Percentiles rank a stretch among this genome's conserved stretches.
phyloP scores from a whole-genome alignment of 2,329 filamentous ascomycete species.

The Fusarium palustre region DNA sequence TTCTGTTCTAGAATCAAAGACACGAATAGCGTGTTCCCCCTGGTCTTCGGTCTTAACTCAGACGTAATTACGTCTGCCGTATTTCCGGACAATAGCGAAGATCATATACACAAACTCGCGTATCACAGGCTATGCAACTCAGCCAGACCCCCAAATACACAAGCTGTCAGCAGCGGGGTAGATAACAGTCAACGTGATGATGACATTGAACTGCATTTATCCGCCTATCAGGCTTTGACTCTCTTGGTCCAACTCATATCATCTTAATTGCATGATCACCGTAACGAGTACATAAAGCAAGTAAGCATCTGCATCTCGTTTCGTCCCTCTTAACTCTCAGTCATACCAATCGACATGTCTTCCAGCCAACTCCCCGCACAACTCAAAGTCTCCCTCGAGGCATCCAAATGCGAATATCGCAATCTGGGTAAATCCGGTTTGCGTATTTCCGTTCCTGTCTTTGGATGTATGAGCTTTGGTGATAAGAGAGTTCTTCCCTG shows the following conservation, averaged over 20 bases:
- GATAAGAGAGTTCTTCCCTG: slow-evolving; percentile 30
- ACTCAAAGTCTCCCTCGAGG: slow-evolving; percentile 27
- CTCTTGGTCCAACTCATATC: background rate
- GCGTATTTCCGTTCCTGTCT: slow-evolving; percentile 20
- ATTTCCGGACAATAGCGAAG: background rate
- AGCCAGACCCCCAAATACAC: too few species aligned
- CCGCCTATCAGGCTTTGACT: background rate
- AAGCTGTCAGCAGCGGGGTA: slow-evolving; percentile 20
- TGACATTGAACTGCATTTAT: slow-evolving; percentile 17
- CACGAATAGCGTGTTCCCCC: too few species aligned
- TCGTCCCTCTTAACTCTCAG: background rate
- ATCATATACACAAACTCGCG: background rate
- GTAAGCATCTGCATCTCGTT: background rate
- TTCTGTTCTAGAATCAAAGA: too few species aligned
- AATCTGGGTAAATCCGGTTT: slow-evolving; percentile 23
- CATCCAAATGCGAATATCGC: slow-evolving; percentile 37
- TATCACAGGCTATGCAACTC: background rate
- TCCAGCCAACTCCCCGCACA: slow-evolving; percentile 16
- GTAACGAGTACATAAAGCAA: background rate
- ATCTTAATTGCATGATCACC: background rate
- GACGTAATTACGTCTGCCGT: background rate
- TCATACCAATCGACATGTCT: background rate
- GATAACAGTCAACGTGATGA: background rate
- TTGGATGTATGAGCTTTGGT: slow-evolving; percentile 38
- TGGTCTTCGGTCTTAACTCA: too few species aligned